A percentile compares a stretch with the other conserved stretches of the same genome.
Conservation (phyloP, 2,329 filamentous ascomycete genomes). For the Plectosphaerella sp. region DNA sequence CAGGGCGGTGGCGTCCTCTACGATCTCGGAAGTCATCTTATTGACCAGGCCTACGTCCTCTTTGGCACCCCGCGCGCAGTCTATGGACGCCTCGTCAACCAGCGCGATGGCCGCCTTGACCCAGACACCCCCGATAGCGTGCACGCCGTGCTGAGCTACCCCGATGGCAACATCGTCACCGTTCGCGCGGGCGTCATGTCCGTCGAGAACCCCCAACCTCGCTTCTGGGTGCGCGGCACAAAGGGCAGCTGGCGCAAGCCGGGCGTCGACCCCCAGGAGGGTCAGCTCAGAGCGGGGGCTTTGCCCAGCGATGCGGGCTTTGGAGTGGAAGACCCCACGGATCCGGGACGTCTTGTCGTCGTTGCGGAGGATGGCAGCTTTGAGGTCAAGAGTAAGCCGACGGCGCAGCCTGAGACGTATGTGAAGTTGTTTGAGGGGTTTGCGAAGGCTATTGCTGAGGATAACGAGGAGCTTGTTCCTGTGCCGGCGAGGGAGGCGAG, state of each 20-base stretch:
- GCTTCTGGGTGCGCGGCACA: constrained; percentile 73
- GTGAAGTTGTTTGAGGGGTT: constrained; percentile 59
- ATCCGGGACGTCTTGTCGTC: constrained; percentile 52
- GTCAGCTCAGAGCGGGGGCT: constrained; percentile 62
- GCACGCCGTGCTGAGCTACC: constrained; percentile 64
- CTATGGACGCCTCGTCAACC: constrained; percentile 63
- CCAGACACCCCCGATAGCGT: constrained; percentile 52
- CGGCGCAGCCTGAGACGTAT: constrained; percentile 64
- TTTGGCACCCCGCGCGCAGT: constrained; percentile 66
- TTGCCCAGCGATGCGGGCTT: constrained; percentile 59
- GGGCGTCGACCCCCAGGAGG: constrained; percentile 70
- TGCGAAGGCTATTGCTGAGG: constrained; percentile 40
- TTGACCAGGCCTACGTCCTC: constrained; percentile 69
- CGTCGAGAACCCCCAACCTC: constrained; percentile 62
- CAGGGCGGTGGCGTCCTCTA: constrained; percentile 66
- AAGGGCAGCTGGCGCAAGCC: constrained; percentile 72
- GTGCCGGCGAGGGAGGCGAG: constrained; percentile 48
- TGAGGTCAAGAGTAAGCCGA: constrained; percentile 46
- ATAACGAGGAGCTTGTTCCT: constrained; percentile 45
- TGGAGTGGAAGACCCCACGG: constrained; percentile 57
- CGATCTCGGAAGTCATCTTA: constrained; percentile 70
- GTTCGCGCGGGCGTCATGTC: constrained; percentile 67
- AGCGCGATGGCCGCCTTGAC: constrained; percentile 46
- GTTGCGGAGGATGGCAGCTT: constrained; percentile 47
- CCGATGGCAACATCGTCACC: constrained; percentile 58